Conservation (phyloP, 305 asterid species). For the Lippia alba region DNA sequence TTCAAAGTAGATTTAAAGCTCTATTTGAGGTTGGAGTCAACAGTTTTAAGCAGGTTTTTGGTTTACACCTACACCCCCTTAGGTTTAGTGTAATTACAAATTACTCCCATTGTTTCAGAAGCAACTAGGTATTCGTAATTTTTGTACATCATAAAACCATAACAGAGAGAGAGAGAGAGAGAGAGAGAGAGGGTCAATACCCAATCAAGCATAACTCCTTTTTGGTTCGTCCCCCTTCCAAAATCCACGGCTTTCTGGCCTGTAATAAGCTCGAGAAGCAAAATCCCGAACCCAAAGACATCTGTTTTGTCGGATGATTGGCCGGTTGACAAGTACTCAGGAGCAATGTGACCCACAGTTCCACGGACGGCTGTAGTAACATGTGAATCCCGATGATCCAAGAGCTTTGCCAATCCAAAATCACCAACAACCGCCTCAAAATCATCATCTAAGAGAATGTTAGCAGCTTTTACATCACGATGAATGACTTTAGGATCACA, state of each 20-base stretch:
- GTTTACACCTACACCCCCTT: no score
- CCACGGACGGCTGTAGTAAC: conserved; percentile 99
- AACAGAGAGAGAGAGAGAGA: no score
- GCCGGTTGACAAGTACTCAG: conserved; percentile 89
- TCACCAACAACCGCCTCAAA: conserved; percentile 98
- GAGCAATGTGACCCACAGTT: conserved; percentile 96
- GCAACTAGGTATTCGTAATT: no score
- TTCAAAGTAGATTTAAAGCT: no score
- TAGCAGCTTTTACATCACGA: conserved; percentile 98
- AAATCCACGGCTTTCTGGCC: conserved; percentile 94
- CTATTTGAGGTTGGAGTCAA: no score
- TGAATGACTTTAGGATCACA: conserved; percentile 63
- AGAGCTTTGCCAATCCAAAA: conserved; percentile 92
- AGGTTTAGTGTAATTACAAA: no score
- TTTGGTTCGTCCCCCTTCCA: conserved; percentile 77
- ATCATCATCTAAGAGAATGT: conserved; percentile 89
- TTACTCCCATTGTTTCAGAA: no score
- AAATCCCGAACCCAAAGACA: conserved; percentile 90
- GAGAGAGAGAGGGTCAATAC: conserved; percentile 38
- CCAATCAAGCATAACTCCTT: conserved; percentile 90
- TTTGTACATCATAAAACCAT: neutral
- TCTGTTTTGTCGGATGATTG: conserved; percentile 98
- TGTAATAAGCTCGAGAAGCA: conserved; percentile 89
- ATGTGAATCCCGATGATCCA: conserved; percentile 91
- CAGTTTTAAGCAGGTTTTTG: no score